Percentiles rank a stretch among this genome's conserved stretches.
These are phyloP conservation scores for Phalaenopsis aphrodite DNA, from an alignment of 106 monocot species.

Conservation along the genomic window DNA sequence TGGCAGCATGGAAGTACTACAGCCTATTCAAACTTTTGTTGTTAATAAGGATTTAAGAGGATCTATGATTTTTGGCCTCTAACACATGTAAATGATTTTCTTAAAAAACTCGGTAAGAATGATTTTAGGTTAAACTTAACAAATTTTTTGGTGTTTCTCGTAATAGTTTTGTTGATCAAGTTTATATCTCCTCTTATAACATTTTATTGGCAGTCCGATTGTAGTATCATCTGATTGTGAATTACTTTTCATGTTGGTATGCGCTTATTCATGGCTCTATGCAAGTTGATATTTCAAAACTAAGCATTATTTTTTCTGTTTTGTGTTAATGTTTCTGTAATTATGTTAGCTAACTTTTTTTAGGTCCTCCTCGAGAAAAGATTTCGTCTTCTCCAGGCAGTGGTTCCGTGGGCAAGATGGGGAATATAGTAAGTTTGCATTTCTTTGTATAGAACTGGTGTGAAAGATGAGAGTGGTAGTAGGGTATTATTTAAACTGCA, in stretches of 20 bases:
- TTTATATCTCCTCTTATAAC: neutral
- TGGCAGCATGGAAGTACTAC: neutral
- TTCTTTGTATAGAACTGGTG: neutral
- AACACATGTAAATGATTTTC: neutral
- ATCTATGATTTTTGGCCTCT: neutral
- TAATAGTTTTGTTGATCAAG: neutral
- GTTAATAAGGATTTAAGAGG: neutral
- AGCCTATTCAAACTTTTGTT: neutral
- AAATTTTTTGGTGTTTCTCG: neutral
- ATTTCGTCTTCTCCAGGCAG: conserved; percentile 88
- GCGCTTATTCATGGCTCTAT: neutral
- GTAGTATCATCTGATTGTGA: neutral
- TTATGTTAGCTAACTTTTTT: conserved; percentile 10
- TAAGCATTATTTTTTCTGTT: neutral
- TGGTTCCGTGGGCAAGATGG: conserved; percentile 93
- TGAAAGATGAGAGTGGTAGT: neutral
- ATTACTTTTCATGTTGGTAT: neutral
- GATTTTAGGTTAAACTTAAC: conserved; percentile 1
- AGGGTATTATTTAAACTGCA: too few relatives aligned
- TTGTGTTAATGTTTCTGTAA: neutral
- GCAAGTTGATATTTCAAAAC: neutral
- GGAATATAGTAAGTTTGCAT: conserved; percentile 58
- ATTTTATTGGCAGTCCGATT: neutral
- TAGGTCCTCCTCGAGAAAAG: conserved; percentile 74
- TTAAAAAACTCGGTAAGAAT: neutral